Evolutionary conservation across 495 filamentous ascomycete genomes (phyloP), one percentile per base, ranked within the genome.

Genomic region (Lichina pygmaea): DNA sequence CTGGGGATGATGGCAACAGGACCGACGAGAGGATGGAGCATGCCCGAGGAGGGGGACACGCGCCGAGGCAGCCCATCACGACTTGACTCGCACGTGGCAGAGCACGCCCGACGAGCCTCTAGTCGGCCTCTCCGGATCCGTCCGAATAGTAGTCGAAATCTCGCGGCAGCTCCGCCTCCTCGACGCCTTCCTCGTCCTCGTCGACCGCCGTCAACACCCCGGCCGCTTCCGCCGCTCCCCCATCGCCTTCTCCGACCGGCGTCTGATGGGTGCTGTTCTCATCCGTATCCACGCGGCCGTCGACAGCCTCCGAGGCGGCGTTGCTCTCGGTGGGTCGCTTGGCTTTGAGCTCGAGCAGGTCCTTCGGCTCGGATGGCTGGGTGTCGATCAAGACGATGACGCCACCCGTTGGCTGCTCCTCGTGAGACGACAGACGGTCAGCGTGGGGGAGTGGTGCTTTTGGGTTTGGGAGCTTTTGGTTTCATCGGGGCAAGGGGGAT

Each of bases 321-420:
- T 30, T 16, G 12, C 9, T 11, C 37, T 43, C n/a, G 10, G 13
- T 74, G 11, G 73, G 65, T 59, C 85, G 86, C 63, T 79, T 82
- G 12, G 81, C 72, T 60, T 86, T 85, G 55, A 93, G 71, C 54
- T 93, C 85, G 50, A 94, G 67, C 9, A 84, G 71, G 30, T 71
- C 61, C 54, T 86, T 86, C 39, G 76, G 60, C 54, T 91, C 80
- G 5, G 71, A 68, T 6, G 85, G 81, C 44, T 77, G 70, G 34
- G 77, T 82, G 58, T 99, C 91, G n/a, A 77, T 64, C 24, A 95
- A 70, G 30, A 99, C 68, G 11, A 95, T 77, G 30, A 93, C 81
- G 47, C 91, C 91, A 45, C 89, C 86, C 44, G 91, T 93, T 48
- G 91, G 84, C 81, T 92, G 50, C 24, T 46, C 16, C 13, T 24